Evolutionary conservation across 2,329 filamentous ascomycete species (phyloP).

Genomic region (Penicillium sp.): DNA sequence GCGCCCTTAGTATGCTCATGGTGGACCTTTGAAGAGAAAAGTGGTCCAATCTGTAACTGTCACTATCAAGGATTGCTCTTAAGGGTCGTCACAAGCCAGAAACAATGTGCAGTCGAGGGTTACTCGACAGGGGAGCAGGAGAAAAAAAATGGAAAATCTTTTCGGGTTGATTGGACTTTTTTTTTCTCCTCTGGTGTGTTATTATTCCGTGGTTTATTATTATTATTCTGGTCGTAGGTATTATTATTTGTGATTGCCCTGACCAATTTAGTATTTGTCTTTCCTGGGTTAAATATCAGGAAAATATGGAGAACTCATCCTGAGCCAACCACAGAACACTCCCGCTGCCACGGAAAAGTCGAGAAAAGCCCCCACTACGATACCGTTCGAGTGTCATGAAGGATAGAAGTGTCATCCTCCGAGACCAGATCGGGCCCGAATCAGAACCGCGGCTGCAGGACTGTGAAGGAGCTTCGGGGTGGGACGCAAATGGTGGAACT

Average conservation of each 20-base stretch:
- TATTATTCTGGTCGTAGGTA: neutral
- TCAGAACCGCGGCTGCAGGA: constrained; percentile 24
- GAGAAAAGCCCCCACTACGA: constrained; percentile 9
- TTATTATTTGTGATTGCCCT: constrained; percentile 4
- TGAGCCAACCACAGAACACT: constrained; percentile 14
- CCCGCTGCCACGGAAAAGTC: neutral
- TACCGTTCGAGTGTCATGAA: constrained; percentile 19
- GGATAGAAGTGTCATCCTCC: constrained; percentile 6
- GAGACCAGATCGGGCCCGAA: constrained; percentile 13
- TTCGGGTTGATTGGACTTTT: constrained; percentile 12
- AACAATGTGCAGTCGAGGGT: constrained; percentile 26
- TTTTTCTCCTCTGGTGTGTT: constrained; percentile 8
- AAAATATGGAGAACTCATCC: constrained; percentile 11
- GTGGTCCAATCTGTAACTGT: constrained; percentile 23
- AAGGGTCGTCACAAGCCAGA: constrained; percentile 32
- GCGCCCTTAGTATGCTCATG: constrained; percentile 18
- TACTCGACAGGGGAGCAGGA: constrained; percentile 22
- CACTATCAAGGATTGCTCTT: constrained; percentile 21
- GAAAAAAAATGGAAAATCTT: constrained; percentile 3
- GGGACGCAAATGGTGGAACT: constrained; percentile 26
- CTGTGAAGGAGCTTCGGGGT: constrained; percentile 26
- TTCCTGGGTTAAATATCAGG: constrained; percentile 15
- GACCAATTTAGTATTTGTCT: neutral
- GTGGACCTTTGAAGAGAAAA: constrained; percentile 23
- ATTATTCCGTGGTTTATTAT: constrained; percentile 10